Evolutionary conservation across 176 grass and related monocot genomes (phyloP), one percentile per base, ranked within the genome.

Genomic region (Guadua angustifolia): DNA sequence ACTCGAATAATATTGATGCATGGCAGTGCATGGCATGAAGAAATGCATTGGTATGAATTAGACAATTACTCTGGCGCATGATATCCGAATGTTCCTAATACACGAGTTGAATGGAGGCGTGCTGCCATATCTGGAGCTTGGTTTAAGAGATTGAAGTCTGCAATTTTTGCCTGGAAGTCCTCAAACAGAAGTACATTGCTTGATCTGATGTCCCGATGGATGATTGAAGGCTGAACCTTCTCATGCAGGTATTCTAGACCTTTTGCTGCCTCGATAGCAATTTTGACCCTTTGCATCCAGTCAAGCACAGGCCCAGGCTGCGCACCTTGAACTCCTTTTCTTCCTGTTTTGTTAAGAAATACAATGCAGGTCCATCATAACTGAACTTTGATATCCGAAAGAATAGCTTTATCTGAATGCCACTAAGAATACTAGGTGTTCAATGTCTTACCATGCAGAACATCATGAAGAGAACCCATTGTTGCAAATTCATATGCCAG

Each of bases 81-180:
- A 65, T 94, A 94, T 86, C 86, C 89, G 52, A 94, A 94, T 57
- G 92, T 91, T 73, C 92, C 92, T 81, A 94, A 63, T 69, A 94
- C 88, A 73, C 89, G 89, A 84, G 89, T 94, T 69, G 92, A 94
- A 82, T 91, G 92, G 59, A 94, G 92, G 12, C 89, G 89, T 51
- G 86, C 86, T 45, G 89, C 89, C 92, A 94, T 94, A 94, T 94
- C 92, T 49, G 92, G 92, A 73, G 92, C 86, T 86, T 94, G 89
- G 73, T 89, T 91, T 33, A 88, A 89, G 78, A 94, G 92, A 72
- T 94, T 91, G 70, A 91, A 94, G 78, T 91, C 92, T 9, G 92
- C 89, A 73, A 94, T 91, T 89, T 94, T 94, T 25, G 92, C 92
- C 66, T 86, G 89, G 83, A 94, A 94, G 49, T 94, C 86, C 75